phyloP scores from a whole-genome alignment of 805 yeast genomes.

The Candida ascalaphidarum region DNA sequence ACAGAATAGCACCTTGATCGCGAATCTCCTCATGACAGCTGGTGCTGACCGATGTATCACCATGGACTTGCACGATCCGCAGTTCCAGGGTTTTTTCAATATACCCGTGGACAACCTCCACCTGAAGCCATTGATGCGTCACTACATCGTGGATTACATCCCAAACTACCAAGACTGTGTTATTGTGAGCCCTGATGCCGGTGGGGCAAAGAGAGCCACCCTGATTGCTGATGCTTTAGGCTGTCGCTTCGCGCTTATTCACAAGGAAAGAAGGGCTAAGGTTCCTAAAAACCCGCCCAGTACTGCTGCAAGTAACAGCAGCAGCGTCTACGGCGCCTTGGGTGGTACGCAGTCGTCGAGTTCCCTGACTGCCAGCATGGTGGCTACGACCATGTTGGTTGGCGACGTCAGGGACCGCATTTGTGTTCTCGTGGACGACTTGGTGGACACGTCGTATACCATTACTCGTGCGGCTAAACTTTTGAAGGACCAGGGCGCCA shows the following conservation, averaged over 20 bases:
- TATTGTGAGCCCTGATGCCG: constrained; percentile 96
- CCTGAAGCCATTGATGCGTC: constrained; percentile 79
- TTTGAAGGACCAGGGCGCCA: constrained; percentile 89
- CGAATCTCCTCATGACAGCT: constrained; percentile 78
- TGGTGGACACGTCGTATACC: constrained; percentile 90
- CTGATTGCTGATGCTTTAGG: constrained; percentile 87
- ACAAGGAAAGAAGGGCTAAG: constrained; percentile 74
- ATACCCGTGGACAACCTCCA: constrained; percentile 93
- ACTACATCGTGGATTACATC: constrained; percentile 69
- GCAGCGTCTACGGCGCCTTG: not conserved
- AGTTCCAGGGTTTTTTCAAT: constrained; percentile 95
- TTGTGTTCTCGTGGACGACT: constrained; percentile 88
- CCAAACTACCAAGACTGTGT: constrained; percentile 81
- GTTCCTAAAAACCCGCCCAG: constrained; percentile 24
- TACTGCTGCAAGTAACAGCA: constrained; percentile 7
- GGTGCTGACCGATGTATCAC: constrained; percentile 97
- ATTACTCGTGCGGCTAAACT: constrained; percentile 87
- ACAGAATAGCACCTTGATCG: constrained; percentile 88
- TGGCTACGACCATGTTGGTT: constrained; percentile 89
- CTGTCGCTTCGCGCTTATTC: constrained; percentile 87
- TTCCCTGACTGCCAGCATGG: constrained; percentile 16
- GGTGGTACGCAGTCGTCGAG: not conserved
- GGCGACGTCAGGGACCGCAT: constrained; percentile 86
- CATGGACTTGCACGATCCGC: constrained; percentile 97
- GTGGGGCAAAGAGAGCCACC: constrained; percentile 97